These are phyloP conservation scores for Austroboletus niveus DNA, from an alignment of 1,284 basidiomycete genomes.

Conservation along the genomic window DNA sequence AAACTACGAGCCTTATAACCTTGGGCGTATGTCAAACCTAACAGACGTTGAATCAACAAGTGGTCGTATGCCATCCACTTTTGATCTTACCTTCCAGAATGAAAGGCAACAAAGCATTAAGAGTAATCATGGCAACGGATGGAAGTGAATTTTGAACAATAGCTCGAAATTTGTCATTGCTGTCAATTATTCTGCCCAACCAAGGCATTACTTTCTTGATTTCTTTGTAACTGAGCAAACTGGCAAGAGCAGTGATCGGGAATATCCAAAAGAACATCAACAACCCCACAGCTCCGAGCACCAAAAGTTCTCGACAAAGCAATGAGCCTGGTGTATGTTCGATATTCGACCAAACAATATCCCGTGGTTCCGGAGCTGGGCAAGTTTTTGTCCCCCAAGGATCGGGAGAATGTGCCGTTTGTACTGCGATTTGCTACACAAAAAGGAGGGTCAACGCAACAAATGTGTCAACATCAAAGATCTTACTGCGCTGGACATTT, in stretches of 20 bases:
- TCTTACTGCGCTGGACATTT: slow-evolving; percentile 85
- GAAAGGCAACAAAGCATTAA: slow-evolving; percentile 90
- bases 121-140: slow-evolving; percentile 82
- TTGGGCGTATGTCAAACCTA: slow-evolving; percentile 84
- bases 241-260: slow-evolving; percentile 82
- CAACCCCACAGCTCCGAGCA: slow-evolving; percentile 64
- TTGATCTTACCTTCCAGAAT: slow-evolving; percentile 75
- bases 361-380: slow-evolving; percentile 90
- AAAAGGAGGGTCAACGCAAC: not conserved
- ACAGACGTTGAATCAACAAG: not conserved
- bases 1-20: slow-evolving; percentile 87
- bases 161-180: slow-evolving; percentile 76
- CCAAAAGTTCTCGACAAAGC: slow-evolving; percentile 65
- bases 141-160: slow-evolving; percentile 94
- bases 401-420: slow-evolving; percentile 76
- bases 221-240: slow-evolving; percentile 86
- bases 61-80: not conserved
- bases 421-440: slow-evolving; percentile 83
- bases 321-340: slow-evolving; percentile 57
- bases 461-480: not conserved
- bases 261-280: slow-evolving; percentile 86
- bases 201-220: slow-evolving; percentile 89
- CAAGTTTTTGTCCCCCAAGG: slow-evolving; percentile 67
- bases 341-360: slow-evolving; percentile 94
- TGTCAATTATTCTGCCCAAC: slow-evolving; percentile 77